phyloP scores from a whole-genome alignment of 495 filamentous ascomycete genomes.

The Poronia punctata region DNA sequence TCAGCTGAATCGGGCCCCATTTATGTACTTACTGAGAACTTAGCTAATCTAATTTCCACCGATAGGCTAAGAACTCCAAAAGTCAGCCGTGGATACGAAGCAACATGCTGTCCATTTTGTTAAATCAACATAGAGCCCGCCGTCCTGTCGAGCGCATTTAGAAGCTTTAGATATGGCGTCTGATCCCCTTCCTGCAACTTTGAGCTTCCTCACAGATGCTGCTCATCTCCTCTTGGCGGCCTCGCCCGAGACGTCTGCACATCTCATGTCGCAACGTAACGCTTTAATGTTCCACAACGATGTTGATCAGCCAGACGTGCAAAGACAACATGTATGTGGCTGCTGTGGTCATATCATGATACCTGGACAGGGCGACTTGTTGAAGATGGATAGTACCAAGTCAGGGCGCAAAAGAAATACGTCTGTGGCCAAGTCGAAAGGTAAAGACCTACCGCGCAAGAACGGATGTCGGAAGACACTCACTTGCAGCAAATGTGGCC shows the following conservation, averaged over 20 bases:
- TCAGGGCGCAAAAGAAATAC: conserved; percentile 5
- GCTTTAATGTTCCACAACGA: conserved; percentile 36
- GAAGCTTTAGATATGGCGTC: conserved; percentile 16
- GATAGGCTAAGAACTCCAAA: no score
- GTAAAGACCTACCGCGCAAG: conserved; percentile 2
- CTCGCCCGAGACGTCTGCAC: conserved; percentile 42
- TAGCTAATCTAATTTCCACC: no score
- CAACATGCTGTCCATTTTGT: not conserved
- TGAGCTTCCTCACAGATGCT: conserved; percentile 42
- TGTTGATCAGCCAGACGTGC: conserved; percentile 32
- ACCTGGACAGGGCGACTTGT: conserved; percentile 30
- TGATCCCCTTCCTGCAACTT: conserved; percentile 20
- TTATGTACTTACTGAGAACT: no score
- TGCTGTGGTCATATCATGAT: conserved; percentile 49
- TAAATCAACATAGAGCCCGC: not conserved
- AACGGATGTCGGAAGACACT: conserved; percentile 30
- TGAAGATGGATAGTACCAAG: conserved; percentile 30
- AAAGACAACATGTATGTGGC: conserved; percentile 41
- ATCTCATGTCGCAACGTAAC: conserved; percentile 41
- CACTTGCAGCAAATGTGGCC: conserved; percentile 37
- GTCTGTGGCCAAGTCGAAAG: not conserved
- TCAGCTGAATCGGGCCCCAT: no score
- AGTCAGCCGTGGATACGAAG: no score
- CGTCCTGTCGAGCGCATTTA: conserved; percentile 3
- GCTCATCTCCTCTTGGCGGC: conserved; percentile 40